These are phyloP conservation scores for Metahyphopichia silvanorum DNA, from an alignment of 805 yeast genomes.

Conservation along the genomic window DNA sequence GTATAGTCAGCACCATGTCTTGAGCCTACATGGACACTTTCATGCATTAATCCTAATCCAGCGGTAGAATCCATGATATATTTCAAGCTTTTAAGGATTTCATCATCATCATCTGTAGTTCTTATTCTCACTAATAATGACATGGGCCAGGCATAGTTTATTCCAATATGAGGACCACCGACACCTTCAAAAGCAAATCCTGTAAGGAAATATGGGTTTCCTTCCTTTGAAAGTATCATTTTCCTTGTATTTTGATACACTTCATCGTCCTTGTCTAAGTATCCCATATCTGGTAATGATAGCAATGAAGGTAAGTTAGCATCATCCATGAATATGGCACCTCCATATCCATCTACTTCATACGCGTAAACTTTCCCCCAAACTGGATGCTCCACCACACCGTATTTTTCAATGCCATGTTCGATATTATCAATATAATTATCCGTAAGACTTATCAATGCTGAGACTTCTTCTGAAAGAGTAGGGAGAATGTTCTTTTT, in stretches of 20 bases:
- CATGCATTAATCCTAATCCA: conserved; percentile 81
- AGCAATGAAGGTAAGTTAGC: conserved; percentile 84
- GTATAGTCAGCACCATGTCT: conserved; percentile 51
- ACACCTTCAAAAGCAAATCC: conserved; percentile 70
- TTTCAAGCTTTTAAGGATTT: conserved; percentile 50
- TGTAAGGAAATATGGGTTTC: conserved; percentile 73
- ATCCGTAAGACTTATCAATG: conserved; percentile 20
- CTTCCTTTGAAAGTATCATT: conserved; percentile 64
- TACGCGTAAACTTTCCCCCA: conserved; percentile 82
- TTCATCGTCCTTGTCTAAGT: conserved; percentile 45
- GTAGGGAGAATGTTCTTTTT: conserved; percentile 16
- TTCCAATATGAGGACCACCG: conserved; percentile 91
- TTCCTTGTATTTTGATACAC: conserved; percentile 75
- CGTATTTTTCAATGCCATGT: conserved; percentile 59
- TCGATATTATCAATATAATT: conserved; percentile 41
- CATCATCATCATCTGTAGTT: conserved; percentile 69
- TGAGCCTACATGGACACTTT: conserved; percentile 65
- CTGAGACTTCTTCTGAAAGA: conserved; percentile 4
- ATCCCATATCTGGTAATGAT: conserved; percentile 79
- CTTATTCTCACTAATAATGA: conserved; percentile 71
- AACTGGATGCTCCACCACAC: conserved; percentile 60
- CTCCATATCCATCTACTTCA: conserved; percentile 86
- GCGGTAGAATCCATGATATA: conserved; percentile 60
- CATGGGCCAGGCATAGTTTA: conserved; percentile 88
- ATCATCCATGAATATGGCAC: conserved; percentile 77